A percentile compares a stretch with the other conserved stretches of the same genome.
Conservation (phyloP, 768 basidiomycete species). For the Kwoniella bestiolae region DNA sequence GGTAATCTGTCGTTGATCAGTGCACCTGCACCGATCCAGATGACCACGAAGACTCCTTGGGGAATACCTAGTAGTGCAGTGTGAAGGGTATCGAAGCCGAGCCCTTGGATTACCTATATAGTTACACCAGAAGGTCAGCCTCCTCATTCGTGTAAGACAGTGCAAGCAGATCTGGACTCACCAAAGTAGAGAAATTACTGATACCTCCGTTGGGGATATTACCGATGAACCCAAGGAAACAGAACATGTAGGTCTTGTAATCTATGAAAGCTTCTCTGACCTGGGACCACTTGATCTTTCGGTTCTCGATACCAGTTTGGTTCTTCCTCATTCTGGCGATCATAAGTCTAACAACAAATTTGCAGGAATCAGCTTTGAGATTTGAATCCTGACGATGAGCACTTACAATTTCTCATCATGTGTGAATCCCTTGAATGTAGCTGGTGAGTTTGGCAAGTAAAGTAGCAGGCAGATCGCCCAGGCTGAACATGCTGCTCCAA, state of each 20-base stretch:
- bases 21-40: constrained; percentile 54
- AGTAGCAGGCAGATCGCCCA: constrained; percentile 54
- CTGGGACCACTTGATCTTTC: constrained; percentile 54
- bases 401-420: constrained; percentile 53
- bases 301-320: constrained; percentile 57
- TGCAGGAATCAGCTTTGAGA: not conserved
- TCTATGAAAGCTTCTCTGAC: constrained; percentile 53
- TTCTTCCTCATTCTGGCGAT: constrained; percentile 55
- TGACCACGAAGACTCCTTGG: constrained; percentile 54
- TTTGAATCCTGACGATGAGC: no score
- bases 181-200: constrained; percentile 41
- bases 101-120: constrained; percentile 47
- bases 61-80: constrained; percentile 57
- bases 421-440: constrained; percentile 52
- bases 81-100: constrained; percentile 51
- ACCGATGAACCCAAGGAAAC: constrained; percentile 51
- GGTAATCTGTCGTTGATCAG: constrained; percentile 51
- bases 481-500: constrained; percentile 47
- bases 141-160: no score
- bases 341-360: constrained; percentile 36
- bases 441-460: constrained; percentile 56
- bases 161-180: constrained; percentile 35
- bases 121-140: not conserved
- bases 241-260: constrained; percentile 56
- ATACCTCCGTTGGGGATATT: constrained; percentile 56